phyloP scores from a whole-genome alignment of 2,329 filamentous ascomycete genomes.

The Clarireedia paspali region DNA sequence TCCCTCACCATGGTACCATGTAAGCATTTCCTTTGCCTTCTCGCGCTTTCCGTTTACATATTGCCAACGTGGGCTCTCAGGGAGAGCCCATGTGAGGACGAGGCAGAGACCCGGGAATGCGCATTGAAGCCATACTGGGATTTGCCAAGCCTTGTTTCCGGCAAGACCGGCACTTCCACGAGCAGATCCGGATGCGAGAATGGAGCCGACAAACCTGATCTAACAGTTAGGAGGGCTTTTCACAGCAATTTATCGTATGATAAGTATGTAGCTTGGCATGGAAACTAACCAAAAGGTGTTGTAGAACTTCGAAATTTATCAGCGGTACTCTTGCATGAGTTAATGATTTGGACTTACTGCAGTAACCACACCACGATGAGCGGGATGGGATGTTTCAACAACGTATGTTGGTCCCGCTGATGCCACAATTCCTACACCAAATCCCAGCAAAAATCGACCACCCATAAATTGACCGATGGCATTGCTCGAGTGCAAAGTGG shows the following conservation, averaged over 20 bases:
- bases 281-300: conserved; percentile 23
- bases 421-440: conserved; percentile 40
- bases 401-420: conserved; percentile 40
- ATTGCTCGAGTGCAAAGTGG: conserved; percentile 22
- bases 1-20: conserved; percentile 45
- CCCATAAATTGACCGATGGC: conserved; percentile 38
- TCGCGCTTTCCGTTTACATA: conserved; percentile 33
- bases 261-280: not conserved
- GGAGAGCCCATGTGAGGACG: conserved; percentile 37
- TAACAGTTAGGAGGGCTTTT: too few species aligned
- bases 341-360: conserved; percentile 9
- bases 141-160: conserved; percentile 35
- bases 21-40: conserved; percentile 32
- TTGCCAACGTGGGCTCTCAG: conserved; percentile 39
- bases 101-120: conserved; percentile 41
- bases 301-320: conserved; percentile 13
- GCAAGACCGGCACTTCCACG: conserved; percentile 41
- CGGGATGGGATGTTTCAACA: conserved; percentile 38
- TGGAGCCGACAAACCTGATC: conserved; percentile 42
- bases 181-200: conserved; percentile 44
- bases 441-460: conserved; percentile 52
- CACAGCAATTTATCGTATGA: conserved; percentile 22
- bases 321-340: not conserved
- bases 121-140: conserved; percentile 46
- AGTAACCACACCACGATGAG: conserved; percentile 35